A percentile compares a stretch with the other conserved stretches of the same genome.
phyloP scores from a whole-genome alignment of 345 rosid species.

The Leavenworthia alabamica region DNA sequence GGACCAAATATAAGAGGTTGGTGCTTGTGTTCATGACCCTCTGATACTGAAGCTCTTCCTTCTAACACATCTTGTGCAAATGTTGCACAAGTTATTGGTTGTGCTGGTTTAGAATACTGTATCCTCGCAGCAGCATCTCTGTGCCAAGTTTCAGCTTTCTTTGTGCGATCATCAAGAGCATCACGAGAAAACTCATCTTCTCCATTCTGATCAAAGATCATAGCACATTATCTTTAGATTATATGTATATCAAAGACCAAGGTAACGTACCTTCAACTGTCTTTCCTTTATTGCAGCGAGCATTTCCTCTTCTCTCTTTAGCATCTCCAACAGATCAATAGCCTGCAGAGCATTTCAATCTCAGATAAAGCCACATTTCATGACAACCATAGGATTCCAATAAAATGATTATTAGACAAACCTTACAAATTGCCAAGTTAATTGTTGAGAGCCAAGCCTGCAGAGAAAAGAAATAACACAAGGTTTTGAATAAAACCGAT shows the following conservation, averaged over 20 bases:
- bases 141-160: conserved; percentile 87
- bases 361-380: conserved; percentile 11
- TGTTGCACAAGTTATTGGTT: conserved; percentile 89
- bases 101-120: conserved; percentile 61
- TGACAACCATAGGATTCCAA: not conserved
- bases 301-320: conserved; percentile 86
- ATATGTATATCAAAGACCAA: not conserved
- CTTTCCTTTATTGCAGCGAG: conserved; percentile 72
- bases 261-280: conserved; percentile 51
- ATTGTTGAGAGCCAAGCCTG: conserved; percentile 94
- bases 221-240: conserved; percentile 3
- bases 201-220: conserved; percentile 44
- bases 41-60: conserved; percentile 76
- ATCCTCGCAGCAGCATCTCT: conserved; percentile 64
- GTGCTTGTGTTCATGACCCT: conserved; percentile 88
- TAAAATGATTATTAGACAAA: conserved; percentile 28
- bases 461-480: conserved; percentile 4
- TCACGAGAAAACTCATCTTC: conserved; percentile 58
- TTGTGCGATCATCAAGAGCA: conserved; percentile 66
- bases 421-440: conserved; percentile 74
- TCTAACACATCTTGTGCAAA: conserved; percentile 95
- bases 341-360: conserved; percentile 43
- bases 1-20: conserved; percentile 92
- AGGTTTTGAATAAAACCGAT: not conserved
- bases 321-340: conserved; percentile 75